These are phyloP conservation scores for Coniochaeta hoffmannii DNA, from an alignment of 2,329 filamentous ascomycete species.

Conservation along the genomic window DNA sequence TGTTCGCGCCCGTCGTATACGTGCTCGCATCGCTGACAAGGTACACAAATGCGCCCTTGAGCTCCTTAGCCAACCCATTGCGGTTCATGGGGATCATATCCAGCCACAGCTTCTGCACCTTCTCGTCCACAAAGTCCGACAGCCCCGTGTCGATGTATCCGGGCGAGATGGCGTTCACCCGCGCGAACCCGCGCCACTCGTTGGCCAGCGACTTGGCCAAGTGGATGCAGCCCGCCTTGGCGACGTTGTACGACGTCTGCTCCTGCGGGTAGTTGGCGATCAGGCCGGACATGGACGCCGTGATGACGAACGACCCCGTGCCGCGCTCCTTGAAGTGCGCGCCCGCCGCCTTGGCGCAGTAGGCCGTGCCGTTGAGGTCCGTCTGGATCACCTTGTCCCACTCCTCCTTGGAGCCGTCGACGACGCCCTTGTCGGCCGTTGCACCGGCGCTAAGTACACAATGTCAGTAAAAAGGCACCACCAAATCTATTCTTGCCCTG, in stretches of 20 bases:
- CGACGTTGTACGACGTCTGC: slow-evolving; percentile 60
- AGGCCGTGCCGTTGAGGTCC: slow-evolving; percentile 62
- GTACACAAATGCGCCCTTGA: slow-evolving; percentile 75
- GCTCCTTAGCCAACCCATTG: slow-evolving; percentile 59
- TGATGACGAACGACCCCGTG: slow-evolving; percentile 60
- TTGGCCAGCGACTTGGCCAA: slow-evolving; percentile 44
- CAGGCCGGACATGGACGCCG: slow-evolving; percentile 62
- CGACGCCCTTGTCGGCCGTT: slow-evolving; percentile 60
- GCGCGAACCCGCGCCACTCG: slow-evolving; percentile 62
- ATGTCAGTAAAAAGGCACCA: no score
- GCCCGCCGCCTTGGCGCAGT: slow-evolving; percentile 59
- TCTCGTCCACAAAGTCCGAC: slow-evolving; percentile 54
- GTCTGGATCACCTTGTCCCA: slow-evolving; percentile 59
- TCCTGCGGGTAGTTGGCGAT: slow-evolving; percentile 64
- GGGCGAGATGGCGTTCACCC: slow-evolving; percentile 59
- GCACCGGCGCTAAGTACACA: slow-evolving; percentile 61
- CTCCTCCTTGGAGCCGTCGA: slow-evolving; percentile 59
- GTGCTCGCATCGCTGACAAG: slow-evolving; percentile 67
- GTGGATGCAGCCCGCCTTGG: slow-evolving; percentile 49
- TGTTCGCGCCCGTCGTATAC: slow-evolving; percentile 66
- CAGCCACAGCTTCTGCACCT: slow-evolving; percentile 66
- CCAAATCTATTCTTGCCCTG: no score
- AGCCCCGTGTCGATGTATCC: slow-evolving; percentile 65
- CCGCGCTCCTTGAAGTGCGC: slow-evolving; percentile 57
- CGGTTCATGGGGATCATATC: slow-evolving; percentile 68